phyloP scores from a whole-genome alignment of 2,329 filamentous ascomycete species.

The Botrytis aclada region DNA sequence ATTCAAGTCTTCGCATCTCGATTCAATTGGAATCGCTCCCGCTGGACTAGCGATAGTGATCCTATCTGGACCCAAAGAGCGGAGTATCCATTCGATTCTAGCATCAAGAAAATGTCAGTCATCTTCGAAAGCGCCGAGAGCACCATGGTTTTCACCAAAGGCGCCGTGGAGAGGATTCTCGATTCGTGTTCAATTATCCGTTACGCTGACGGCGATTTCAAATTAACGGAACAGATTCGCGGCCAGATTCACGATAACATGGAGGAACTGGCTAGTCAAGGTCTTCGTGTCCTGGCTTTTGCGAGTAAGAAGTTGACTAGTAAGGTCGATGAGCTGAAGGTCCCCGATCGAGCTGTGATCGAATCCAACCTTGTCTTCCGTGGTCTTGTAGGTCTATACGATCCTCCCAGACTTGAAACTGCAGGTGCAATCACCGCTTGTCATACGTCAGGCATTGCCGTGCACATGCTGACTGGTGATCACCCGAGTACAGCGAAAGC shows the following conservation, averaged over 20 bases:
- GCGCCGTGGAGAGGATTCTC: constrained; percentile 69
- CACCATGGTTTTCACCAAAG: constrained; percentile 57
- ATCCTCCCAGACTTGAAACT: constrained; percentile 57
- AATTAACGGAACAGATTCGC: constrained; percentile 54
- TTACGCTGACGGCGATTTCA: constrained; percentile 21
- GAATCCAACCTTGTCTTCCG: constrained; percentile 61
- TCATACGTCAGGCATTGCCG: constrained; percentile 64
- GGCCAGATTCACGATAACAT: constrained; percentile 63
- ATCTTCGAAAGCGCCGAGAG: constrained; percentile 52
- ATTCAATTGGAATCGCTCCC: constrained; percentile 60
- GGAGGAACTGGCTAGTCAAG: constrained; percentile 63
- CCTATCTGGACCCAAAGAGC: constrained; percentile 56
- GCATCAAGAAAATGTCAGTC: constrained; percentile 74
- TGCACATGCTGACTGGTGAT: constrained; percentile 82
- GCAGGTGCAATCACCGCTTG: constrained; percentile 52
- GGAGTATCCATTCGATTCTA: constrained; percentile 72
- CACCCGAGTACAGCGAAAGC: constrained; percentile 75
- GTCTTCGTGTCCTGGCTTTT: constrained; percentile 66
- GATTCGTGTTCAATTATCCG: constrained; percentile 51
- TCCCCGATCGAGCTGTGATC: constrained; percentile 31
- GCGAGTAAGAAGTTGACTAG: constrained; percentile 43
- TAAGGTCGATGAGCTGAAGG: too few species aligned
- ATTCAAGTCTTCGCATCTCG: constrained; percentile 71
- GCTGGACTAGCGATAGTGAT: constrained; percentile 48
- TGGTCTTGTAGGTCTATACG: constrained; percentile 61